Conservation (phyloP, 371 early-diverging fungal genomes). For the Rhizopus stolonifer region DNA sequence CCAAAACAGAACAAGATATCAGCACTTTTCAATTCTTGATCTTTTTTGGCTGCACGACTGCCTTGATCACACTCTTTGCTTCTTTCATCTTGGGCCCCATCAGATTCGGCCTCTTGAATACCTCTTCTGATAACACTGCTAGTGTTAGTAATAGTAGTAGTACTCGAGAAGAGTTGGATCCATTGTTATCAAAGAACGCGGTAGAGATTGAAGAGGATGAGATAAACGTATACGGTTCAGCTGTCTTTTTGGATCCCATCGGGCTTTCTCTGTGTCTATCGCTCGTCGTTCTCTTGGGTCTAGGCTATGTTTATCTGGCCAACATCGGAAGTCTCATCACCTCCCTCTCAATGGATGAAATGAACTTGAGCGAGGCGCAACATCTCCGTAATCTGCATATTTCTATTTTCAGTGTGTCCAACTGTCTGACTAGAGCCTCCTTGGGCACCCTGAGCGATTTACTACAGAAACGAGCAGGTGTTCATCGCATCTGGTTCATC, state of each 20-base stretch:
- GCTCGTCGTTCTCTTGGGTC: slow-evolving; percentile 33
- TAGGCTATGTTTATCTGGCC: slow-evolving; percentile 48
- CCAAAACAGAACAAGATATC: slow-evolving; percentile 20
- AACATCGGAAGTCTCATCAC: slow-evolving; percentile 36
- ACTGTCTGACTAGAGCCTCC: slow-evolving; percentile 45
- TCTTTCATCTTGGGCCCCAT: slow-evolving; percentile 35
- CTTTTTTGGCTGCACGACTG: slow-evolving; percentile 27
- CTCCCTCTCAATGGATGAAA: slow-evolving; percentile 19
- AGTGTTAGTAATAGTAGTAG: no score
- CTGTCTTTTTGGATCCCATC: slow-evolving; percentile 35
- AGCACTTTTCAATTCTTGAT: slow-evolving; percentile 34
- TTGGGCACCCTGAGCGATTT: slow-evolving; percentile 47
- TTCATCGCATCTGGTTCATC: slow-evolving; percentile 47
- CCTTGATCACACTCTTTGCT: slow-evolving; percentile 23
- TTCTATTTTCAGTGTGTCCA: slow-evolving; percentile 44
- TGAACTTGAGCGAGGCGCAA: slow-evolving; percentile 14
- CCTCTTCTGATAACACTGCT: no score
- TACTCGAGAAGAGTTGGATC: no score
- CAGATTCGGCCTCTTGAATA: no score
- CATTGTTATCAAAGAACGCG: no score
- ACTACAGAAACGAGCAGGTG: slow-evolving; percentile 28
- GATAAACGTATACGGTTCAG: slow-evolving; percentile 20
- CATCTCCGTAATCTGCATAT: slow-evolving; percentile 45
- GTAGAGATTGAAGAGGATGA: slow-evolving; percentile 1
- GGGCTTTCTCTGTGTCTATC: slow-evolving; percentile 34